A percentile compares a stretch with the other conserved stretches of the same genome.
phyloP scores from a whole-genome alignment of 352 stramenopile genomes.

The Phytopythium mirpurense region DNA sequence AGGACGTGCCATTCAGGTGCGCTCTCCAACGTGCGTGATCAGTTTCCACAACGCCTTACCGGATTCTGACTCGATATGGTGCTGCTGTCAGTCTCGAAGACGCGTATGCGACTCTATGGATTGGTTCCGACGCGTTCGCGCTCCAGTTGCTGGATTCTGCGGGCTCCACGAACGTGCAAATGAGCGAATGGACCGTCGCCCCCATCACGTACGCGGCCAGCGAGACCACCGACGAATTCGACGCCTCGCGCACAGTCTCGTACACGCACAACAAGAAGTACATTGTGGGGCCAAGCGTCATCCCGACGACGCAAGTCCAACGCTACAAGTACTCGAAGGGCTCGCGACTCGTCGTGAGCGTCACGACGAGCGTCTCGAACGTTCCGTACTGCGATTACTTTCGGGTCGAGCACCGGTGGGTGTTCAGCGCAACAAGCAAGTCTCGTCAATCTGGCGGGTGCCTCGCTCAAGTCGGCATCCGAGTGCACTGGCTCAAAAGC shows the following conservation, averaged over 20 bases:
- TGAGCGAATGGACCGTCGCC: constrained; percentile 45
- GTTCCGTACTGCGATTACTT: constrained; percentile 87
- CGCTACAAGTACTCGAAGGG: constrained; percentile 45
- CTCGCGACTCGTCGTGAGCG: constrained; percentile 58
- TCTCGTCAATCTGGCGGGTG: constrained; percentile 15
- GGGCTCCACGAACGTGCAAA: constrained; percentile 53
- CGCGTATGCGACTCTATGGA: constrained; percentile 53
- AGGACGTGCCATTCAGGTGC: constrained; percentile 69
- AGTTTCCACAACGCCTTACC: neutral
- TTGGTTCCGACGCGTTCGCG: constrained; percentile 51
- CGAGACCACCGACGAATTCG: constrained; percentile 50
- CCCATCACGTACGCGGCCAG: constrained; percentile 48
- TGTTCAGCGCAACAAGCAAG: constrained; percentile 58
- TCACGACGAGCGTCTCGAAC: constrained; percentile 68
- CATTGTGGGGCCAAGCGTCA: constrained; percentile 74
- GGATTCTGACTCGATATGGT: neutral
- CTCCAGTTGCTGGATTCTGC: constrained; percentile 32
- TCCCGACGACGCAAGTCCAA: constrained; percentile 70
- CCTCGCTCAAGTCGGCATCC: constrained; percentile 57
- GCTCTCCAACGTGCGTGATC: neutral
- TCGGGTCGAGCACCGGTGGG: constrained; percentile 79
- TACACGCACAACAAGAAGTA: constrained; percentile 89
- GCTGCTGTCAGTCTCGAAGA: constrained; percentile 46
- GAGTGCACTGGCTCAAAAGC: constrained; percentile 73
- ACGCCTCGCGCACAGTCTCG: constrained; percentile 43